These are phyloP conservation scores for Fusarium stilboides DNA, from an alignment of 2,329 filamentous ascomycete species.

Conservation along the genomic window DNA sequence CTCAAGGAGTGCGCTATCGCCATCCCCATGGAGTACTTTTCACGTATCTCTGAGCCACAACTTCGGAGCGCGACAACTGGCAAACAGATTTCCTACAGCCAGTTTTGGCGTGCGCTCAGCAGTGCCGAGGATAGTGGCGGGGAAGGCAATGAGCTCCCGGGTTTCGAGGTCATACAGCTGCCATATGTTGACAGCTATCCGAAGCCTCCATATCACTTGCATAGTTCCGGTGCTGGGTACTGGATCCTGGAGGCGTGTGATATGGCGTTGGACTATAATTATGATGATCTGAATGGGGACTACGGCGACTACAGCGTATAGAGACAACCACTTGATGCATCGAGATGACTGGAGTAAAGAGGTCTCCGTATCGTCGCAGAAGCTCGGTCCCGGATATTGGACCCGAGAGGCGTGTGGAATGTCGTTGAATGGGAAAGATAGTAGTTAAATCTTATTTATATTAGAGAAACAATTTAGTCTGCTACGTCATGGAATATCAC, in stretches of 20 bases:
- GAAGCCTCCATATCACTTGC: conserved; percentile 1
- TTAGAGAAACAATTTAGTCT: no score
- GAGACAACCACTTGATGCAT: no score
- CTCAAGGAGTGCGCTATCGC: conserved; percentile 8
- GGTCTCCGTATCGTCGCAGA: no score
- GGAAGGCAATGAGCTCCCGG: no score
- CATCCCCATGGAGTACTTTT: background rate
- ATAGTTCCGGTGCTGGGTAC: background rate
- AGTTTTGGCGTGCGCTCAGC: conserved; percentile 4
- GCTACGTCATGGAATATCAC: no score
- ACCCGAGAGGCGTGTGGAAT: no score
- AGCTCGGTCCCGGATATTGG: no score
- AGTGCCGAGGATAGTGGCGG: background rate
- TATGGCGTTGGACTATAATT: background rate
- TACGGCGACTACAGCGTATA: no score
- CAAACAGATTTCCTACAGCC: background rate
- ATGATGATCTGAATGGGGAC: no score
- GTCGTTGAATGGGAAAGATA: no score
- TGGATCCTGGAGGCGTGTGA: conserved; percentile 17
- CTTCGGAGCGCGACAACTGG: background rate
- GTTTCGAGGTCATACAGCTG: background rate
- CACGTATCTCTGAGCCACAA: background rate
- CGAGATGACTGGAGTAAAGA: no score
- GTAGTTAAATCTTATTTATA: no score
- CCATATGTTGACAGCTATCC: conserved; percentile 20